These are phyloP conservation scores for Anaeromyces robustus DNA, from an alignment of 192 early-diverging fungal species.

Conservation along the genomic window DNA sequence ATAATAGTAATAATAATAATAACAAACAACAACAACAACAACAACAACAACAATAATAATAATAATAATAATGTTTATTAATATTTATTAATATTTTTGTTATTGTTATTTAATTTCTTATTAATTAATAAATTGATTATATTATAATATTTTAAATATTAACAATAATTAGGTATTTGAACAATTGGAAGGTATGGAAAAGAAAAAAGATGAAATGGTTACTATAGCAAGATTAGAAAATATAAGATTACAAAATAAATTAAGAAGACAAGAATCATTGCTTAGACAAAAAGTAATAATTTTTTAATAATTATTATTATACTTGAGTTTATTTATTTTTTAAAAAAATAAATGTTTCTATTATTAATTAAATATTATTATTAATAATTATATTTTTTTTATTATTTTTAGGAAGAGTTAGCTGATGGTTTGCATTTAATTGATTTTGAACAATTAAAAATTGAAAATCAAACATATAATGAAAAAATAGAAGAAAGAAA, in stretches of 20 bases:
- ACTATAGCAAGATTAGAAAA: conserved; percentile 36
- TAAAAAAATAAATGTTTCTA: too few relatives aligned
- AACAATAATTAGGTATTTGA: conserved; percentile 32
- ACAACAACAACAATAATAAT: not conserved
- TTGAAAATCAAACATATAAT: conserved; percentile 47
- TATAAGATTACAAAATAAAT: conserved; percentile 40
- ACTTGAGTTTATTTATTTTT: too few relatives aligned
- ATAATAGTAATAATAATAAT: too few relatives aligned
- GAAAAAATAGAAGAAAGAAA: conserved; percentile 51
- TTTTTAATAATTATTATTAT: not conserved
- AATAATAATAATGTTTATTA: too few relatives aligned
- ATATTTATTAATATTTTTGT: too few relatives aligned
- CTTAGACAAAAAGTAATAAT: conserved; percentile 27
- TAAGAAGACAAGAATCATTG: conserved; percentile 28
- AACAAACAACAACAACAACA: too few relatives aligned
- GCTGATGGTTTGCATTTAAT: conserved; percentile 46
- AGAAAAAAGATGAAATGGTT: conserved; percentile 36
- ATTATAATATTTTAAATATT: too few relatives aligned
- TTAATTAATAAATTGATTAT: too few relatives aligned
- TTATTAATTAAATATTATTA: too few relatives aligned
- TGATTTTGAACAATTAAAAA: conserved; percentile 51
- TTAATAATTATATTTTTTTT: not conserved
- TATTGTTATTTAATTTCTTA: too few relatives aligned
- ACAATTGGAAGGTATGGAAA: conserved; percentile 24
- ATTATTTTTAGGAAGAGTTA: conserved; percentile 32